Evolutionary conservation across 129 eudicot species (phyloP).

Genomic region (Cynara cardunculus): DNA sequence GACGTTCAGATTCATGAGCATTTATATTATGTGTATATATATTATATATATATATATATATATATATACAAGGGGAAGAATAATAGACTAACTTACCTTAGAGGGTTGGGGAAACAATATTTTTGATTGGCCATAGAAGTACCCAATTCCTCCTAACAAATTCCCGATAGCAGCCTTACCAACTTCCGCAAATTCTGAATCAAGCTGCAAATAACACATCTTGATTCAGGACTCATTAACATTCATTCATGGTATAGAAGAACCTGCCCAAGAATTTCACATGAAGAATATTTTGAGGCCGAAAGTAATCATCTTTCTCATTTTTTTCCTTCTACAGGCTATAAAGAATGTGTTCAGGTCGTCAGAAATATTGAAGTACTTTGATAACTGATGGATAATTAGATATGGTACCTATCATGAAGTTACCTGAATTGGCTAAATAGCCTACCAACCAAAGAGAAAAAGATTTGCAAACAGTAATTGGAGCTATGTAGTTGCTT

Average conservation of each 20-base stretch:
- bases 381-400: not conserved
- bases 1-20: not conserved
- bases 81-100: conserved; percentile 42
- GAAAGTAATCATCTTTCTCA: not conserved
- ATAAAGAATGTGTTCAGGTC: not conserved
- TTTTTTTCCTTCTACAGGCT: not conserved
- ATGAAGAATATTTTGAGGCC: not conserved
- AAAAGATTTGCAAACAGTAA: not conserved
- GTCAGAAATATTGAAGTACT: not conserved
- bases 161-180: conserved; percentile 89
- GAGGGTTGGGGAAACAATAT: conserved; percentile 63
- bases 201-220: conserved; percentile 49
- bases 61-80: not conserved
- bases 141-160: conserved; percentile 92
- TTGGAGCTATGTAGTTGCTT: too few species aligned
- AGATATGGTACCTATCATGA: not conserved
- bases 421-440: not conserved
- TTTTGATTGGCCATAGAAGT: conserved; percentile 92
- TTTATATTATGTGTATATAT: not conserved
- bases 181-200: conserved; percentile 50
- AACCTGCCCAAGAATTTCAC: not conserved
- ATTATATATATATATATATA: not conserved
- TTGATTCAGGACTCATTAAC: not conserved
- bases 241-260: not conserved
- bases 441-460: not conserved